Conservation (phyloP, 345 rosid genomes). For the Lepidium aucheri region DNA sequence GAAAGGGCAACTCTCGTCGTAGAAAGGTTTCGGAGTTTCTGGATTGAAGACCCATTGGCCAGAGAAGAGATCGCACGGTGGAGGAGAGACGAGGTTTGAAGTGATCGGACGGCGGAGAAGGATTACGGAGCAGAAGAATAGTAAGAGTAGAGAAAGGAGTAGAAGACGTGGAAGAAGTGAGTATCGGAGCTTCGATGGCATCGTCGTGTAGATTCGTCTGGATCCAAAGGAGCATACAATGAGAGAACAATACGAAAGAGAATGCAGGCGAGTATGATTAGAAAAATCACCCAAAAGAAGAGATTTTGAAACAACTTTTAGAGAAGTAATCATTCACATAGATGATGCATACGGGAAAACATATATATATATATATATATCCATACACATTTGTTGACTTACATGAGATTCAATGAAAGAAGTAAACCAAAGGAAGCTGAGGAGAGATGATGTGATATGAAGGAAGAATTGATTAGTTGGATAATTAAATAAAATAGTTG, state of each 20-base stretch:
- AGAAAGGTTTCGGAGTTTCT: constrained; percentile 31
- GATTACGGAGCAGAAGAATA: constrained; percentile 38
- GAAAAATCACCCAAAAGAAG: not conserved
- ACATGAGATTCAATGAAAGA: constrained; percentile 11
- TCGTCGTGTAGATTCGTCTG: constrained; percentile 27
- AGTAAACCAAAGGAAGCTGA: constrained; percentile 8
- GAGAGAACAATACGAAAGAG: not conserved
- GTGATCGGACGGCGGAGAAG: constrained; percentile 27
- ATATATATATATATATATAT: too few relatives aligned
- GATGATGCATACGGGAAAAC: not conserved
- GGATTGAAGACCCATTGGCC: constrained; percentile 64
- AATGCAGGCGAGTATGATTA: constrained; percentile 7
- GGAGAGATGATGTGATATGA: constrained; percentile 18
- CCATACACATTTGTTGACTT: constrained; percentile 2
- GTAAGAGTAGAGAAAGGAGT: constrained; percentile 43
- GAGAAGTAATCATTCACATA: not conserved
- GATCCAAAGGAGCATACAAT: not conserved
- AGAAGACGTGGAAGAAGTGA: constrained; percentile 39
- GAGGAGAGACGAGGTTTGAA: constrained; percentile 11
- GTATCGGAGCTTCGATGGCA: constrained; percentile 50
- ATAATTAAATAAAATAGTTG: not conserved
- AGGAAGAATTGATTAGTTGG: constrained; percentile 10
- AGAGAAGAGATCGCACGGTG: constrained; percentile 59
- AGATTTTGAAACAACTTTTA: not conserved
- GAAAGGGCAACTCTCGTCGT: constrained; percentile 85